Conservation (phyloP, 306 rosid species). For the Chamaecrista fasciculata region DNA sequence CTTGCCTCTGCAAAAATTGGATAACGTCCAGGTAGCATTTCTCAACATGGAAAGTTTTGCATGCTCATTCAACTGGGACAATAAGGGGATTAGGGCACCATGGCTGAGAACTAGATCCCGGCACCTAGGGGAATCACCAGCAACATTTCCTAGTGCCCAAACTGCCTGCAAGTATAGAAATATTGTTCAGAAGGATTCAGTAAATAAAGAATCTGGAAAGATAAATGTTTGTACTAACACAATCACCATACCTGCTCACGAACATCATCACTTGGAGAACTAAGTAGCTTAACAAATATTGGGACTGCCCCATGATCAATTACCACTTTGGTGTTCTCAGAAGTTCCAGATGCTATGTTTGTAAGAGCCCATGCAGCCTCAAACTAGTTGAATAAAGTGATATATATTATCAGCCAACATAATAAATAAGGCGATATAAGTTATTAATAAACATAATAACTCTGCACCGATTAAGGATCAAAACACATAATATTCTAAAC, state of each 20-base stretch:
- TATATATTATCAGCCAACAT: conserved; percentile 13
- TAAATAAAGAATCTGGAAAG: background rate
- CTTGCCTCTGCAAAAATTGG: conserved; percentile 93
- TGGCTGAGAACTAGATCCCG: conserved; percentile 85
- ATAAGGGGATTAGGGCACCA: conserved; percentile 75
- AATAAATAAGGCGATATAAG: no score
- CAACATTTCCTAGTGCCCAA: conserved; percentile 96
- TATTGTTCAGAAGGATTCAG: background rate
- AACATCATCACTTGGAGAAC: conserved; percentile 90
- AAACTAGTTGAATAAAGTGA: conserved; percentile 43
- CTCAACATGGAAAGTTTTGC: conserved; percentile 95
- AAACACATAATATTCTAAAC: conserved; percentile 26
- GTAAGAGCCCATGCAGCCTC: conserved; percentile 99
- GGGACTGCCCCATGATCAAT: conserved; percentile 95
- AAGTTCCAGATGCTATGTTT: conserved; percentile 90
- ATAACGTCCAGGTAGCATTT: conserved; percentile 92
- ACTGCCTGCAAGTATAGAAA: conserved; percentile 61
- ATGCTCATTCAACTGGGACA: conserved; percentile 81
- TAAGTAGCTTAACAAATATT: conserved; percentile 79
- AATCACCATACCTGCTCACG: conserved; percentile 73
- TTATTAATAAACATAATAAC: no score
- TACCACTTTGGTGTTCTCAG: conserved; percentile 87
- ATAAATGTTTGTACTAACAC: background rate
- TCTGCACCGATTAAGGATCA: background rate
- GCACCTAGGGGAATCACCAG: conserved; percentile 94